These are phyloP conservation scores for Lignosus rhinocerotis DNA, from an alignment of 1,284 basidiomycete species.

Conservation along the genomic window DNA sequence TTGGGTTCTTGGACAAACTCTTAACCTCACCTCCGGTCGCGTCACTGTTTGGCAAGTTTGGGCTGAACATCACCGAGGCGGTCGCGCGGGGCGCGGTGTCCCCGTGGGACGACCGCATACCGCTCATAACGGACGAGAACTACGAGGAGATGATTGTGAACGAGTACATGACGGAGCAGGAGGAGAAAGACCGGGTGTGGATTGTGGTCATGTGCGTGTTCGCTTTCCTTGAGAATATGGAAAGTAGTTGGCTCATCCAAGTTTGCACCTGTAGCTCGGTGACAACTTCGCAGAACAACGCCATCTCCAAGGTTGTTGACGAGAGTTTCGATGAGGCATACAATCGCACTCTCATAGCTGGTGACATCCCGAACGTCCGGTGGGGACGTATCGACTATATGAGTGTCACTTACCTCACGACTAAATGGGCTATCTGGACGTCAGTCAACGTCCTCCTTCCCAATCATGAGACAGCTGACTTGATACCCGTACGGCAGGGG, in stretches of 20 bases:
- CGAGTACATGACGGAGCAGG: slow-evolving; percentile 53
- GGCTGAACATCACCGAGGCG: slow-evolving; percentile 68
- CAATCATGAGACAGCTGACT: slow-evolving; percentile 2
- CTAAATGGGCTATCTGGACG: slow-evolving; percentile 81
- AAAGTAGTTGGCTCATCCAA: neutral
- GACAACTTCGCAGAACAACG: slow-evolving; percentile 57
- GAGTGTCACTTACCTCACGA: slow-evolving; percentile 76
- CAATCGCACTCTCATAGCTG: slow-evolving; percentile 58
- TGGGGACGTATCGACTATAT: slow-evolving; percentile 83
- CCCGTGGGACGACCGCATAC: slow-evolving; percentile 70
- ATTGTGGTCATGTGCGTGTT: slow-evolving; percentile 65
- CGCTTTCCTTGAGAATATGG: neutral
- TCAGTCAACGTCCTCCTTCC: slow-evolving; percentile 36
- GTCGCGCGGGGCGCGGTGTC: slow-evolving; percentile 43
- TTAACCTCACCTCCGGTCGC: slow-evolving; percentile 53
- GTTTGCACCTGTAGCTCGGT: slow-evolving; percentile 50
- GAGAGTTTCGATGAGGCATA: slow-evolving; percentile 68
- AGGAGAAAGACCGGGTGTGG: slow-evolving; percentile 73
- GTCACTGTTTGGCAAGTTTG: slow-evolving; percentile 52
- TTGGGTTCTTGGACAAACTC: slow-evolving; percentile 39
- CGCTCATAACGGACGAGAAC: slow-evolving; percentile 75
- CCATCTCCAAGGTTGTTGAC: slow-evolving; percentile 69
- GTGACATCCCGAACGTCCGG: slow-evolving; percentile 66
- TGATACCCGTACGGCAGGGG: slow-evolving; percentile 44
- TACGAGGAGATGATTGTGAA: slow-evolving; percentile 68